Conservation (phyloP, 805 yeast genomes). For the Wickerhamomyces xylosicus region DNA sequence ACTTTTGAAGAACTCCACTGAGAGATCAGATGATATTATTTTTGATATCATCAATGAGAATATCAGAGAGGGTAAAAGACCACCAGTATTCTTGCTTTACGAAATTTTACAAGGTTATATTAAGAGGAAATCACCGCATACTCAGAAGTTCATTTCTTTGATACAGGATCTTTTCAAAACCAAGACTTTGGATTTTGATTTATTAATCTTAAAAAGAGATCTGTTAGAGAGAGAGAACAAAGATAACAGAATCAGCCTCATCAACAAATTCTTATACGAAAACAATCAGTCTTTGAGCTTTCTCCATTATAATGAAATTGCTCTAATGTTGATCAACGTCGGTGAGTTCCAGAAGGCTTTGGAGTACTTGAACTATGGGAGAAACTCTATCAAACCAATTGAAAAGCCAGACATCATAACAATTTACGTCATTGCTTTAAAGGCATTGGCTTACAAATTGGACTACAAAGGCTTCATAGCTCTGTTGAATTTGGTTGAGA, state of each 20-base stretch:
- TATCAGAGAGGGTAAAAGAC: conserved; percentile 13
- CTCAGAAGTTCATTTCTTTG: conserved; percentile 7
- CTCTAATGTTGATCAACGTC: not conserved
- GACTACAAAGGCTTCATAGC: conserved; percentile 1
- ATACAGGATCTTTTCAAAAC: conserved; percentile 6
- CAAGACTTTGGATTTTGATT: conserved; percentile 4
- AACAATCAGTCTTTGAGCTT: not conserved
- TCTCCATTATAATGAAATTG: not conserved
- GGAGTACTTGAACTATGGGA: not conserved
- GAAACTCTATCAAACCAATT: not conserved
- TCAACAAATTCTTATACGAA: not conserved
- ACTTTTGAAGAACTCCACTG: not conserved
- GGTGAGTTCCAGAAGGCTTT: not conserved
- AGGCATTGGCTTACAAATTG: conserved; percentile 3
- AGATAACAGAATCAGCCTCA: not conserved
- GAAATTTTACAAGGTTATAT: conserved; percentile 6
- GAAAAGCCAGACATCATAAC: conserved; percentile 1
- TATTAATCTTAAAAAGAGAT: conserved; percentile 5
- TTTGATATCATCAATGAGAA: conserved; percentile 4
- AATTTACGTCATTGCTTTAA: conserved; percentile 5
- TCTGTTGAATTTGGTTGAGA: conserved; percentile 1
- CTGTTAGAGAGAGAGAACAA: not conserved
- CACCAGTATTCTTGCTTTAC: conserved; percentile 6
- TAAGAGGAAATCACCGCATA: conserved; percentile 6
- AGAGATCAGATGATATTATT: not conserved